phyloP scores from a whole-genome alignment of 2,329 filamentous ascomycete genomes.

The Sporothrix schenckii region DNA sequence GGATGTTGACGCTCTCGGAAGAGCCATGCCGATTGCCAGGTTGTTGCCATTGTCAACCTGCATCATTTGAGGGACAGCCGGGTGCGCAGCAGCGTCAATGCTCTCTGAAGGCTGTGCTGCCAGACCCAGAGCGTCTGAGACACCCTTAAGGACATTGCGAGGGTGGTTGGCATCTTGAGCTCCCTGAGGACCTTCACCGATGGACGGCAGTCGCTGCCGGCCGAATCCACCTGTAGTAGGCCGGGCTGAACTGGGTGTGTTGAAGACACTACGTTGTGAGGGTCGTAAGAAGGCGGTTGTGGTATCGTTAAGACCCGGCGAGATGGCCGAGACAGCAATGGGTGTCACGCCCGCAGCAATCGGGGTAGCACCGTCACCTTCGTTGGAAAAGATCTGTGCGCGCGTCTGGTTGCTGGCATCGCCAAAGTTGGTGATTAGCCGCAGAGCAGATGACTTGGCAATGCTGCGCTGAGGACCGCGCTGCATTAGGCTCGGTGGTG shows the following conservation, averaged over 20 bases:
- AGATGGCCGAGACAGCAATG: conserved; percentile 77
- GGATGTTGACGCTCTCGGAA: conserved; percentile 68
- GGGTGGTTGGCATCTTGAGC: conserved; percentile 44
- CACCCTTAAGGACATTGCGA: conserved; percentile 41
- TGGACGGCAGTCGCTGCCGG: conserved; percentile 72
- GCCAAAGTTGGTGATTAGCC: conserved; percentile 87
- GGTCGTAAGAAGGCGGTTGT: conserved; percentile 70
- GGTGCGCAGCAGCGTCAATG: conserved; percentile 31
- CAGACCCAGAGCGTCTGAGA: conserved; percentile 2
- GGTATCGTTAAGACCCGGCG: conserved; percentile 68
- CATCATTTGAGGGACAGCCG: background rate
- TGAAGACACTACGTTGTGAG: conserved; percentile 67
- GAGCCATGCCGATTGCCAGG: conserved; percentile 49
- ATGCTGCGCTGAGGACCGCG: conserved; percentile 64
- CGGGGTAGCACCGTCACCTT: conserved; percentile 66
- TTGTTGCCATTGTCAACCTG: conserved; percentile 33
- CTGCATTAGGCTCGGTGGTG: conserved; percentile 64
- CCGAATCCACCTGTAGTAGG: conserved; percentile 63
- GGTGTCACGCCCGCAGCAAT: conserved; percentile 84
- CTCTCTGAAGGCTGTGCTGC: conserved; percentile 39
- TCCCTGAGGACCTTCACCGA: conserved; percentile 61
- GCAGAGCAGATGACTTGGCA: conserved; percentile 80
- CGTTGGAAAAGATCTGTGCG: conserved; percentile 65
- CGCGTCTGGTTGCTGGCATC: conserved; percentile 51
- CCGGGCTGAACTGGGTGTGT: conserved; percentile 68